Base-by-base conservation (phyloP, 768 basidiomycete species). In the Hericium alpestre region DNA sequence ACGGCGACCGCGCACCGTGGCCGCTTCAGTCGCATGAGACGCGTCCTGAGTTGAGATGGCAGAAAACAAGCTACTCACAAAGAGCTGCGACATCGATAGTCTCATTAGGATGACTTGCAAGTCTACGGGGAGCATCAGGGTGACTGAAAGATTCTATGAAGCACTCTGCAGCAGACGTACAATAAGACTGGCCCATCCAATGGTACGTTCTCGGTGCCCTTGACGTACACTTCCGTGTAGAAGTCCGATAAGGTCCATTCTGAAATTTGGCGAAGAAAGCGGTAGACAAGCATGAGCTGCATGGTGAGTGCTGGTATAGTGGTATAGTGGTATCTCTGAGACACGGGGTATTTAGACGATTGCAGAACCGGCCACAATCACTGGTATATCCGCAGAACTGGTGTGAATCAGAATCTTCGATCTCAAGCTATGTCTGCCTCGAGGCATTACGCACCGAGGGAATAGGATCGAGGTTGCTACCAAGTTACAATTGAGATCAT, bases 121-220 rank as follows among this genome's bases (percentile, higher is more conserved):
- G 77, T 65, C 86, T 86, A 3, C 78, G 80, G 32, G 38, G 63
- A 58, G 63, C 59, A 25, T 22, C 13, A 58, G 53, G 56, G 56
- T 56, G 69, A 8, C 27, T 48, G 15, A 18, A 25, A 25, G 4
- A 8, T 22, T 37, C 18, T 9, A 38, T 16, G n/a, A 39, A 53
- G 32, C 32, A 53, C 18, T 23, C 10, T 15, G 12, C 16, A 13
- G 23, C 46, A 40, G 20, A 83, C 87, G 69, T 73, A 94, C 90
- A 95, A 84, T 62, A 96, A 86, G 61, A 96, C 83, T n/a, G 93
- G 92, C 1, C 91, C 93, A 61, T 87, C 78, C 65, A 68, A 71
- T 2, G 94, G 93, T 9, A 96, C 90, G 67, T 93, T 86, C 69
- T 94, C 90, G 40, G 77, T 81, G 53, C 90, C 91, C 59, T 93